These are phyloP conservation scores for Tolypocladium ovalisporum DNA, from an alignment of 2,329 filamentous ascomycete genomes.

Conservation along the genomic window DNA sequence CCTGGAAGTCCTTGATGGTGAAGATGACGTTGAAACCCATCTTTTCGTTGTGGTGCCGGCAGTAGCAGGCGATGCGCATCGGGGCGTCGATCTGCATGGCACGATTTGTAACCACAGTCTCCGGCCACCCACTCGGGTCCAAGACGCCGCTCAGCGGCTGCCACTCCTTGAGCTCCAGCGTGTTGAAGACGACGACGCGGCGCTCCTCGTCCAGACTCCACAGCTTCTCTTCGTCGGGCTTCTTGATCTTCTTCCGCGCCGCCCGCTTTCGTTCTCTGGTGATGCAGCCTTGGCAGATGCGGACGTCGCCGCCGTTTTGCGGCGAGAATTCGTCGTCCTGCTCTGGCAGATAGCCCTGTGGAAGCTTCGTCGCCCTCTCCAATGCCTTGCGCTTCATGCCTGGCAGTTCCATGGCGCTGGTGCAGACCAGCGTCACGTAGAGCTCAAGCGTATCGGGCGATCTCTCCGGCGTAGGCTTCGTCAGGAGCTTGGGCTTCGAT, in stretches of 20 bases:
- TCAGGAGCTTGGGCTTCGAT: conserved; percentile 83
- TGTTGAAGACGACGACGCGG: conserved; percentile 85
- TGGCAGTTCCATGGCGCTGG: conserved; percentile 75
- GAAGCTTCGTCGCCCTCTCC: conserved; percentile 34
- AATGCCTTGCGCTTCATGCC: conserved; percentile 58
- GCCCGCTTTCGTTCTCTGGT: conserved; percentile 84
- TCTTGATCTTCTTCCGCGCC: conserved; percentile 85
- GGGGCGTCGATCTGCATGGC: conserved; percentile 73
- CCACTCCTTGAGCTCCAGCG: conserved; percentile 78
- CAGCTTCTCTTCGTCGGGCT: conserved; percentile 80
- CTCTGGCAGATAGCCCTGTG: conserved; percentile 23
- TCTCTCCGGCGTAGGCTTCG: conserved; percentile 56
- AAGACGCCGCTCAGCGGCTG: conserved; percentile 46
- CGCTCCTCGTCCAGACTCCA: conserved; percentile 74
- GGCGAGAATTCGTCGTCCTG: conserved; percentile 55
- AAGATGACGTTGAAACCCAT: conserved; percentile 88
- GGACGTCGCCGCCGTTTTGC: conserved; percentile 83
- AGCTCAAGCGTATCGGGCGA: conserved; percentile 69
- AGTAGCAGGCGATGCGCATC: conserved; percentile 97
- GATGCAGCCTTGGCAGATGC: conserved; percentile 87
- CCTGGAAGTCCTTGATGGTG: conserved; percentile 75
- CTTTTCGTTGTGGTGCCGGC: conserved; percentile 90
- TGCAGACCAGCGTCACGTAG: conserved; percentile 75
- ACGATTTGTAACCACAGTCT: conserved; percentile 39
- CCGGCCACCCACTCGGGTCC: conserved; percentile 28